These are phyloP conservation scores for Mangifera indica DNA, from an alignment of 345 rosid species.

Conservation along the genomic window DNA sequence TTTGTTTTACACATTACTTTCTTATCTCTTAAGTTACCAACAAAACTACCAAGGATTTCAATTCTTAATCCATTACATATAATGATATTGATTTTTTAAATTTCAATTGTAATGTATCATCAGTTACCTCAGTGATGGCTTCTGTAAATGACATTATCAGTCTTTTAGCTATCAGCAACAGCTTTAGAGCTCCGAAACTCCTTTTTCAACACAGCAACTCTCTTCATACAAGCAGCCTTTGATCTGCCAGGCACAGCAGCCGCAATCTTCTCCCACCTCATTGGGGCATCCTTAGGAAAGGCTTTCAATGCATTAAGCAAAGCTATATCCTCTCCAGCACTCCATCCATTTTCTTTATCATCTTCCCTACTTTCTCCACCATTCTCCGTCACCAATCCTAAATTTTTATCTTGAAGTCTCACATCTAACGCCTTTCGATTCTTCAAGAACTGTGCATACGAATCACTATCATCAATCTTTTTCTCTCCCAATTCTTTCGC, in stretches of 20 bases:
- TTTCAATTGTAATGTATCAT: neutral
- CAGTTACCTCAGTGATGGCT: slow-evolving; percentile 11
- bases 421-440: slow-evolving; percentile 65
- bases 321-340: slow-evolving; percentile 73
- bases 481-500: slow-evolving; percentile 75
- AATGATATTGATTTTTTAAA: neutral
- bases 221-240: slow-evolving; percentile 79
- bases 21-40: neutral
- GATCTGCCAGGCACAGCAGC: slow-evolving; percentile 88
- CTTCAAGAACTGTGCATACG: slow-evolving; percentile 77
- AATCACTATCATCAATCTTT: slow-evolving; percentile 59
- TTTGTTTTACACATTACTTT: neutral
- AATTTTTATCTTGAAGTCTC: slow-evolving; percentile 34
- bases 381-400: slow-evolving; percentile 12
- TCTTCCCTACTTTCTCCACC: slow-evolving; percentile 21
- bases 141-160: neutral
- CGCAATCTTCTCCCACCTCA: slow-evolving; percentile 95
- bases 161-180: slow-evolving; percentile 37
- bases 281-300: slow-evolving; percentile 71
- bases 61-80: neutral
- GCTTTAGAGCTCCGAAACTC: slow-evolving; percentile 76
- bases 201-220: slow-evolving; percentile 76
- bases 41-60: slow-evolving; percentile 6
- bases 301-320: slow-evolving; percentile 82
- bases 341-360: slow-evolving; percentile 42